phyloP scores from a whole-genome alignment of 2,329 filamentous ascomycete species.

The Zelopaecilomyces penicillatus region DNA sequence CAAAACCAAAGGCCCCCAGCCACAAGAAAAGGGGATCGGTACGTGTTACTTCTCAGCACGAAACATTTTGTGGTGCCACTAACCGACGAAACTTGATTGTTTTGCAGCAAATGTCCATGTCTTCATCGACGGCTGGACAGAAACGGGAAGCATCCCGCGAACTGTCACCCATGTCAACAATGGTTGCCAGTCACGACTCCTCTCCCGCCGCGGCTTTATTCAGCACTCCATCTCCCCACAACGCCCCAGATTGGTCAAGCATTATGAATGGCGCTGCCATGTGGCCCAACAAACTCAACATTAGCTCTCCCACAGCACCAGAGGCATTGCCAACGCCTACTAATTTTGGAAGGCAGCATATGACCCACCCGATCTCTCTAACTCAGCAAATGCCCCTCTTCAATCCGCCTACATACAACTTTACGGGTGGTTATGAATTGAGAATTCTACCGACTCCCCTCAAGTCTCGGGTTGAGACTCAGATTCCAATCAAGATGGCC shows the following conservation, averaged over 20 bases:
- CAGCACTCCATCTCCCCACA: slow-evolving; percentile 38
- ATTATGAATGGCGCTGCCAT: slow-evolving; percentile 20
- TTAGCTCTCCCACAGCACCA: slow-evolving; percentile 15
- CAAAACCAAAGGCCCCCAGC: slow-evolving; percentile 24
- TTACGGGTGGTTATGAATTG: slow-evolving; percentile 33
- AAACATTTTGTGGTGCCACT: background rate
- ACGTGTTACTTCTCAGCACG: slow-evolving; percentile 14
- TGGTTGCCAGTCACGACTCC: slow-evolving; percentile 43
- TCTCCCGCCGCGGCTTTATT: slow-evolving; percentile 40
- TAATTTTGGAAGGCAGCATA: slow-evolving; percentile 16
- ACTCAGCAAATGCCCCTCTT: slow-evolving; percentile 23
- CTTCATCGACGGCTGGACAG: slow-evolving; percentile 41
- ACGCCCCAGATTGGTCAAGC: slow-evolving; percentile 30
- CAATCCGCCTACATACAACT: slow-evolving; percentile 19
- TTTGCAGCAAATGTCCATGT: slow-evolving; percentile 41
- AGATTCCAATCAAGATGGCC: slow-evolving; percentile 81
- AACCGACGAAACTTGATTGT: slow-evolving; percentile 19
- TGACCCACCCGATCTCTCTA: slow-evolving; percentile 21
- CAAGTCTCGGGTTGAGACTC: slow-evolving; percentile 93
- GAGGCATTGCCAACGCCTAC: slow-evolving; percentile 17
- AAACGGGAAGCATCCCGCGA: slow-evolving; percentile 42
- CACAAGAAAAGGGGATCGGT: slow-evolving; percentile 36
- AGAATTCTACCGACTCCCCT: slow-evolving; percentile 58
- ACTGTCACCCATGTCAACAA: slow-evolving; percentile 44
- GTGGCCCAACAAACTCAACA: slow-evolving; percentile 28